Evolutionary conservation across 176 grass and related monocot genomes (phyloP).

Genomic region (Eleusine indica): DNA sequence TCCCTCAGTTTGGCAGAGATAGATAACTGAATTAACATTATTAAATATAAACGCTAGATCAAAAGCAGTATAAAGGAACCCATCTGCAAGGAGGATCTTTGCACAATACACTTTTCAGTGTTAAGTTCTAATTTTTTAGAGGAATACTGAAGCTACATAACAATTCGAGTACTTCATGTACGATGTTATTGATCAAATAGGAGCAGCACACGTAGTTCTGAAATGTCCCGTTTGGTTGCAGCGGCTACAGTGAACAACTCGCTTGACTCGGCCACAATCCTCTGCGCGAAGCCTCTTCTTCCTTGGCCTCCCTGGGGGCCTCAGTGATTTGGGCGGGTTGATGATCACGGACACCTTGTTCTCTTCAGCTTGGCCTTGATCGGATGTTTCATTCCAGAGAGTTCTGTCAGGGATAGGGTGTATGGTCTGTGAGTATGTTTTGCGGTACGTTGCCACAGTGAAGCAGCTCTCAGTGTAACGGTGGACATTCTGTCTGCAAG

Average conservation of each 20-base stretch:
- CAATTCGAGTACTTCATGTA: neutral
- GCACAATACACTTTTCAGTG: conserved; percentile 13
- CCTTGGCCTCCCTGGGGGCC: conserved; percentile 73
- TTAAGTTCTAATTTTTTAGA: conserved; percentile 47
- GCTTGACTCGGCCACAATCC: conserved; percentile 71
- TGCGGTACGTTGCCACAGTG: conserved; percentile 82
- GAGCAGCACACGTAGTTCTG: conserved; percentile 82
- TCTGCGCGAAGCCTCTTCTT: conserved; percentile 79
- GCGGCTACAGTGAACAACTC: conserved; percentile 90
- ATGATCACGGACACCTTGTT: conserved; percentile 54
- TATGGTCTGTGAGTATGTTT: conserved; percentile 93
- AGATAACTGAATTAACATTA: conserved; percentile 22
- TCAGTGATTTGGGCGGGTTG: conserved; percentile 77
- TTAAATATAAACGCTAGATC: conserved; percentile 14
- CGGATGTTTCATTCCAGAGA: conserved; percentile 65
- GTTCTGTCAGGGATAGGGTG: conserved; percentile 94
- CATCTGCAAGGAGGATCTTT: conserved; percentile 41
- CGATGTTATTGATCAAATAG: conserved; percentile 51
- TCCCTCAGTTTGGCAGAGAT: neutral
- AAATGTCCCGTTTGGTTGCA: conserved; percentile 99
- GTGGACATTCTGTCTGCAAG: conserved; percentile 94
- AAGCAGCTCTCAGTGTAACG: conserved; percentile 94
- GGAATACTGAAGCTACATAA: conserved; percentile 17
- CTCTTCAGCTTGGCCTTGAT: conserved; percentile 45
- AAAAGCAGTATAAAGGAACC: conserved; percentile 25